phyloP scores from a whole-genome alignment of 352 stramenopile species.

The Saprolegnia diclina region DNA sequence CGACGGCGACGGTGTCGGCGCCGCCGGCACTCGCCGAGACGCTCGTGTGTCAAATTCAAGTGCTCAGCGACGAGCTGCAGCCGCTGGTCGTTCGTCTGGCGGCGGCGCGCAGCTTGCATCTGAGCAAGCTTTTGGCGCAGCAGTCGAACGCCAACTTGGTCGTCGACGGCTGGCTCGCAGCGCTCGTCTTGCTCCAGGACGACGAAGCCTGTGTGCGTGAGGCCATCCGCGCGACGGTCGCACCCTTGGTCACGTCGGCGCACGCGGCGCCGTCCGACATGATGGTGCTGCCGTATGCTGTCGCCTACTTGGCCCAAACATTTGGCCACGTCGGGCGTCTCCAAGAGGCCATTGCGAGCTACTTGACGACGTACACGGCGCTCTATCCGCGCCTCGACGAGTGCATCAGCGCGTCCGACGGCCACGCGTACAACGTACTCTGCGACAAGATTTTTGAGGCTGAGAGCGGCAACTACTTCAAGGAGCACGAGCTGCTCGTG shows the following conservation, averaged over 20 bases:
- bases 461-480: conserved; percentile 76
- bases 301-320: conserved; percentile 41
- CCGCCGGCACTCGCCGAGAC: conserved; percentile 23
- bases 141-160: conserved; percentile 30
- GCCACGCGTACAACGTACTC: conserved; percentile 46
- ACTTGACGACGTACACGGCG: conserved; percentile 41
- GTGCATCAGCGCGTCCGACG: conserved; percentile 37
- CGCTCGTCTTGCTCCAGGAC: conserved; percentile 63
- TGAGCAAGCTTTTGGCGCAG: conserved; percentile 39
- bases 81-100: conserved; percentile 53
- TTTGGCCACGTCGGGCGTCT: conserved; percentile 38
- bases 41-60: conserved; percentile 23
- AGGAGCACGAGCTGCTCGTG: conserved; percentile 50
- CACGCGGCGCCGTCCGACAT: conserved; percentile 35
- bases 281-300: conserved; percentile 43
- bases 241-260: conserved; percentile 28
- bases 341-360: conserved; percentile 27
- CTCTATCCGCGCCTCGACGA: conserved; percentile 38
- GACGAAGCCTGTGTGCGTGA: conserved; percentile 44
- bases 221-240: conserved; percentile 36
- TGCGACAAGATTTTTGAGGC: conserved; percentile 71
- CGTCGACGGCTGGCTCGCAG: conserved; percentile 49
- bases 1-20: not conserved
- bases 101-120: conserved; percentile 45
- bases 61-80: conserved; percentile 43